phyloP scores from a whole-genome alignment of 2,329 filamentous ascomycete genomes.

The Fusarium xyrophilum region DNA sequence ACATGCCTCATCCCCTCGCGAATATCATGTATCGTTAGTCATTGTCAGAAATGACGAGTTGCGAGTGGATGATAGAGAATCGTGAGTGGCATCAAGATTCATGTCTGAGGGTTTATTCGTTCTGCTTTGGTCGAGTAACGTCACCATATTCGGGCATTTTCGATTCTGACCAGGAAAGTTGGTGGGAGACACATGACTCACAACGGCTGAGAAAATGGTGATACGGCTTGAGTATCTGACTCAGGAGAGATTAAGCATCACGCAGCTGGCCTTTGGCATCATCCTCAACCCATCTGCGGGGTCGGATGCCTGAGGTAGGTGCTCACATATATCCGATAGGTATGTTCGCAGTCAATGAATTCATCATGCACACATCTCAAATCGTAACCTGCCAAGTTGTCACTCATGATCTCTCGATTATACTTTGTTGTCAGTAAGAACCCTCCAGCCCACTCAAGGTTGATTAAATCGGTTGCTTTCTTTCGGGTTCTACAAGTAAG shows the following conservation, averaged over 20 bases:
- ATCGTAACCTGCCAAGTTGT: no score
- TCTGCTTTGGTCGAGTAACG: not conserved
- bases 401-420: not conserved
- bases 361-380: not conserved
- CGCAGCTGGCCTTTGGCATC: not conserved
- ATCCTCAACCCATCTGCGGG: not conserved
- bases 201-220: not conserved
- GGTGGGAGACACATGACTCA: constrained; percentile 7
- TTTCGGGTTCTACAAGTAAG: no score
- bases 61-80: not conserved
- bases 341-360: no score
- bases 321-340: not conserved
- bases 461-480: no score
- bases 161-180: not conserved
- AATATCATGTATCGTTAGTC: not conserved
- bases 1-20: constrained; percentile 12
- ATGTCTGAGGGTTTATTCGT: not conserved
- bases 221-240: constrained; percentile 1
- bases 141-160: not conserved
- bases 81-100: not conserved
- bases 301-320: not conserved
- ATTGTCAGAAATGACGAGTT: not conserved
- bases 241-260: not conserved
- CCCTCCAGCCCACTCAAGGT: not conserved
- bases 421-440: not conserved